Evolutionary conservation across 2,329 filamentous ascomycete species (phyloP), one percentile per base, ranked within the genome.

Genomic region (Bertia moriformis): DNA sequence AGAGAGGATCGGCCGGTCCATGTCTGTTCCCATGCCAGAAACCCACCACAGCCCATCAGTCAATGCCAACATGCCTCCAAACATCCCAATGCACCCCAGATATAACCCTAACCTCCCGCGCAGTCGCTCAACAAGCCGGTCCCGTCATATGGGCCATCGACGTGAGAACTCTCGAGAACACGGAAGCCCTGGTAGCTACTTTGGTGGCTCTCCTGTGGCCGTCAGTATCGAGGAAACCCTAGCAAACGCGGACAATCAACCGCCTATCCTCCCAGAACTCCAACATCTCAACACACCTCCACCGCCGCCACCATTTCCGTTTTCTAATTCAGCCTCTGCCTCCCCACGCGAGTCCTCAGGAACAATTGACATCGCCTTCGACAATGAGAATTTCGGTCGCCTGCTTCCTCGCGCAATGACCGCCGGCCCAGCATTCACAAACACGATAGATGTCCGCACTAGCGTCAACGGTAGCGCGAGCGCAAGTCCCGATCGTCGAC

Each of bases 1-100:
- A 13, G 32, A 35, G 32, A 35, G 32, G 15, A 35, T 35, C 15
- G 32, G 32, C 10, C 10, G 32, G 7, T 35, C 32, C 12, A 35
- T 35, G 32, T 35, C 32, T 15, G 32, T 35, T 35, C 32, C 32
- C 7, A 35, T 35, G 32, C 32, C 32, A 7, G 32, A 35, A 18
- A 7, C 7, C 7, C 32, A 35, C 10, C 32, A 13, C 32, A 18
- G 32, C 15, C 32, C 10, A 13, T 10, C 7, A 27, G n/a, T 7
- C 22, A 7, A 27, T 7, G 22, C 22, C 22, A 7, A 27, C 7
- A 35, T 35, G 32, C 32, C 32, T 10, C 10, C 7, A 7, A 15
- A 17, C 15, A 7, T 35, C 12, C 32, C 32, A 35, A 35, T 18
- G 12, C 32, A 35, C 15, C 32, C 32, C 12, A 10, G 15, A 7